These are phyloP conservation scores for Argentina anserina DNA, from an alignment of 306 rosid species.

Conservation along the genomic window DNA sequence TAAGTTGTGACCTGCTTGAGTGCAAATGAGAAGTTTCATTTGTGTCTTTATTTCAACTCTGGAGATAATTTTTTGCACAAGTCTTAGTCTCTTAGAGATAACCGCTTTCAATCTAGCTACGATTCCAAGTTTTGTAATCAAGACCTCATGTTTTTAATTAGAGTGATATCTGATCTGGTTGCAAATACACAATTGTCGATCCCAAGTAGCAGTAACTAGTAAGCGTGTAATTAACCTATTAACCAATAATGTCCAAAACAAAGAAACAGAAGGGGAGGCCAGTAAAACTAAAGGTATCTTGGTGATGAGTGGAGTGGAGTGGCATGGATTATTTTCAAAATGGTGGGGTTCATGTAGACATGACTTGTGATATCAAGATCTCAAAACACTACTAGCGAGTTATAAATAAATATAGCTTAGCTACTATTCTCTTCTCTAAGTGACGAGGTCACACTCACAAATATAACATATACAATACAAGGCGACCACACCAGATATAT, in stretches of 20 bases:
- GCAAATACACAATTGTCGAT: neutral
- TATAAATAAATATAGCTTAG: neutral
- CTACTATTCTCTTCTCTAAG: conserved; percentile 24
- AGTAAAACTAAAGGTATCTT: neutral
- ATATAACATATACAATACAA: neutral
- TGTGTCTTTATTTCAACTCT: too few species aligned
- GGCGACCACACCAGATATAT: conserved; percentile 4
- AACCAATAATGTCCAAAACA: neutral
- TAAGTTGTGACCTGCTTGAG: too few species aligned
- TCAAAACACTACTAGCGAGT: neutral
- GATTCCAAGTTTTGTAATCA: too few species aligned
- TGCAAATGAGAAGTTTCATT: too few species aligned
- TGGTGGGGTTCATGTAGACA: neutral
- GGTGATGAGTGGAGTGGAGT: neutral
- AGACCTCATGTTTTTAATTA: neutral
- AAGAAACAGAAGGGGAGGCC: conserved; percentile 10
- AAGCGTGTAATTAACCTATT: neutral
- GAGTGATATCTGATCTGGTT: neutral
- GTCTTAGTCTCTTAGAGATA: too few species aligned
- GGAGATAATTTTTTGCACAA: too few species aligned
- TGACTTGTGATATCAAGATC: neutral
- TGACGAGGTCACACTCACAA: conserved; percentile 29
- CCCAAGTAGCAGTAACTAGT: neutral
- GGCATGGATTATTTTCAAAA: neutral
- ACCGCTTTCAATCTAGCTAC: too few species aligned